Evolutionary conservation across 176 grass and related monocot genomes (phyloP).

Genomic region (Chloris gayana): DNA sequence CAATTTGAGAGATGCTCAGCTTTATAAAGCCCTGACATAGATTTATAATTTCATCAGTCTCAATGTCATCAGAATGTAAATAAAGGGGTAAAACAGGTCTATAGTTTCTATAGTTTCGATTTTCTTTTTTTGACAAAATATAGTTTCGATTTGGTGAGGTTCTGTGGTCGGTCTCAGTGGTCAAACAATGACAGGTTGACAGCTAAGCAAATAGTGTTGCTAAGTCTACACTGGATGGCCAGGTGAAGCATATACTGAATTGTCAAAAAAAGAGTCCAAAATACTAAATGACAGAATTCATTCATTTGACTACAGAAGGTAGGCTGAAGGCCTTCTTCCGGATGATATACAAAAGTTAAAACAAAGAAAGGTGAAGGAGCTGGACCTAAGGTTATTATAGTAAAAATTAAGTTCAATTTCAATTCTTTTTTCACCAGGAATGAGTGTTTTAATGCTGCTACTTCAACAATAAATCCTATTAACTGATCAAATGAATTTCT

Average conservation of each 20-base stretch:
- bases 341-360: not conserved
- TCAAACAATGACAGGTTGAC: not conserved
- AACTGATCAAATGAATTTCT: slow-evolving; percentile 9
- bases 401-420: not conserved
- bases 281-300: not conserved
- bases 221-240: not conserved
- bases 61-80: not conserved
- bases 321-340: not conserved
- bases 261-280: not conserved
- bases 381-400: not conserved
- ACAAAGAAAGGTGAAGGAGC: not conserved
- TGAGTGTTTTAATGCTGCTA: not conserved
- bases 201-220: not conserved
- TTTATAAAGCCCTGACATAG: not conserved
- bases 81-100: not conserved
- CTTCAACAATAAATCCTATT: not conserved
- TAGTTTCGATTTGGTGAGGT: not conserved
- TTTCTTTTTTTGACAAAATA: too few relatives aligned
- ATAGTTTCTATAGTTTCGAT: too few relatives aligned
- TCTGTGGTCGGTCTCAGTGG: not conserved
- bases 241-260: not conserved
- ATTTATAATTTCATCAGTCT: not conserved
- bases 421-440: not conserved
- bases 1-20: not conserved
- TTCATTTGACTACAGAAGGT: not conserved